Conservation (phyloP, 2,329 filamentous ascomycete genomes). For the Monosporascus sp. region DNA sequence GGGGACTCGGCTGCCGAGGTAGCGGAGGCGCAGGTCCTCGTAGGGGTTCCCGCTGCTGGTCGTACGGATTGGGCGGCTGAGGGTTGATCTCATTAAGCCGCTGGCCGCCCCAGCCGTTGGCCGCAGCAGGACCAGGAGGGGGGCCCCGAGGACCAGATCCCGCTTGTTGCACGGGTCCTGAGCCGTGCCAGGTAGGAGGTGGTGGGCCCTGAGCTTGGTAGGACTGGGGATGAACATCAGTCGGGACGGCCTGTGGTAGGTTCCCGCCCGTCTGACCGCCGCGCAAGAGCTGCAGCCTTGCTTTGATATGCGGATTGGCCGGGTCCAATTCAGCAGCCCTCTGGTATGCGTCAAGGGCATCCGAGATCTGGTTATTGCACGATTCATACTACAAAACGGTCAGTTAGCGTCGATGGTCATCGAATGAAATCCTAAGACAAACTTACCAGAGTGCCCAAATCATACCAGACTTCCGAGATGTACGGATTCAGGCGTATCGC, state of each 20-base stretch:
- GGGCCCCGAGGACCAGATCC: slow-evolving; percentile 52
- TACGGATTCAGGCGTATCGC: slow-evolving; percentile 95
- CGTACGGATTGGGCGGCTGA: slow-evolving; percentile 75
- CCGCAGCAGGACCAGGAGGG: slow-evolving; percentile 52
- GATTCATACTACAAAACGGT: slow-evolving; percentile 72
- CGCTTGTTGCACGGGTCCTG: slow-evolving; percentile 51
- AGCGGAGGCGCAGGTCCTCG: slow-evolving; percentile 62
- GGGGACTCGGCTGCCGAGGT: slow-evolving; percentile 69
- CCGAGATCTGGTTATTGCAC: slow-evolving; percentile 96
- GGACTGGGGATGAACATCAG: slow-evolving; percentile 91
- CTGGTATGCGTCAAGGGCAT: slow-evolving; percentile 93
- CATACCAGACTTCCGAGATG: slow-evolving; percentile 99
- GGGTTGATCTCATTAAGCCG: slow-evolving; percentile 76
- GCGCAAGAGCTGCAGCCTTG: slow-evolving; percentile 81
- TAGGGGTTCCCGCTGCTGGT: slow-evolving; percentile 63
- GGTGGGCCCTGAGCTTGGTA: slow-evolving; percentile 84
- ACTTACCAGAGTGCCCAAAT: slow-evolving; percentile 87
- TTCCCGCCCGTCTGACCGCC: slow-evolving; percentile 70
- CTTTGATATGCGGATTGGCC: slow-evolving; percentile 91
- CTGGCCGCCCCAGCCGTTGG: slow-evolving; percentile 45
- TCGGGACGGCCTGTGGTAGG: slow-evolving; percentile 75
- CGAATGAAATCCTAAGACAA: slow-evolving; percentile 11
- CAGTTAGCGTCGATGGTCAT: slow-evolving; percentile 16
- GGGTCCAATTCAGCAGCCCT: slow-evolving; percentile 93
- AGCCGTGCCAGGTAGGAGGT: slow-evolving; percentile 83